A percentile compares a stretch with the other conserved stretches of the same genome.
phyloP scores from a whole-genome alignment of 1,284 basidiomycete genomes.

The Tausonia pullulans region DNA sequence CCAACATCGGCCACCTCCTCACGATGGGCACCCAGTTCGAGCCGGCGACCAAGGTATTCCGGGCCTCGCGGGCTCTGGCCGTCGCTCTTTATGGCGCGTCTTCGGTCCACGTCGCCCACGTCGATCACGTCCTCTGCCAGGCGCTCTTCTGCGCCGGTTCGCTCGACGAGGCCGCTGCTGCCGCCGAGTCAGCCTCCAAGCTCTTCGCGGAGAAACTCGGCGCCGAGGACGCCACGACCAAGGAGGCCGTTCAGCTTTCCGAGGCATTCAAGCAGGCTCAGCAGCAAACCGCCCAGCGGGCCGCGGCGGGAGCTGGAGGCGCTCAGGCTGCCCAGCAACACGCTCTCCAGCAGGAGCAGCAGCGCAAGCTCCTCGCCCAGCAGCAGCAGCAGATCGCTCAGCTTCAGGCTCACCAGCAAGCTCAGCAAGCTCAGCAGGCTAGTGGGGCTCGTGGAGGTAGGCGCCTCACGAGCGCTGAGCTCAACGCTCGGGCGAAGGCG shows the following conservation, averaged over 20 bases:
- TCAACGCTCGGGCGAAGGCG: background rate
- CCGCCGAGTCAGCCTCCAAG: constrained; percentile 31
- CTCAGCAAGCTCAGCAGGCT: background rate
- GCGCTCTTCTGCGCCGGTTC: constrained; percentile 35
- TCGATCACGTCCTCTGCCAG: constrained; percentile 35
- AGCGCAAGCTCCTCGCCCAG: background rate
- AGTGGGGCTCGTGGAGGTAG: no score
- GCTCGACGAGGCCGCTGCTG: constrained; percentile 32
- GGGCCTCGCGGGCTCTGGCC: constrained; percentile 27
- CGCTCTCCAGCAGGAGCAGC: background rate
- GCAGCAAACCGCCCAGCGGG: constrained; percentile 25
- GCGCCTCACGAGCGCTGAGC: background rate
- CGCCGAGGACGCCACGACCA: constrained; percentile 33
- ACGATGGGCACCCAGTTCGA: constrained; percentile 32
- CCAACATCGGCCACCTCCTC: constrained; percentile 29
- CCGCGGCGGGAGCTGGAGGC: constrained; percentile 16
- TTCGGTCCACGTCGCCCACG: constrained; percentile 31
- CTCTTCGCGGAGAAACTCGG: constrained; percentile 35
- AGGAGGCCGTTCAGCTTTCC: constrained; percentile 35
- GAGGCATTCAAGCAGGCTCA: constrained; percentile 32
- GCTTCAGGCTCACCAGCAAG: background rate
- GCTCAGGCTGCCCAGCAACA: constrained; percentile 12
- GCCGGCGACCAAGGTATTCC: constrained; percentile 29
- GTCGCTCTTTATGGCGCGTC: constrained; percentile 28
- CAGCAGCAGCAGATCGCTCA: background rate